Evolutionary conservation across 2,329 filamentous ascomycete species (phyloP), one percentile per base, ranked within the genome.

Genomic region (Penicillium janthinellum): DNA sequence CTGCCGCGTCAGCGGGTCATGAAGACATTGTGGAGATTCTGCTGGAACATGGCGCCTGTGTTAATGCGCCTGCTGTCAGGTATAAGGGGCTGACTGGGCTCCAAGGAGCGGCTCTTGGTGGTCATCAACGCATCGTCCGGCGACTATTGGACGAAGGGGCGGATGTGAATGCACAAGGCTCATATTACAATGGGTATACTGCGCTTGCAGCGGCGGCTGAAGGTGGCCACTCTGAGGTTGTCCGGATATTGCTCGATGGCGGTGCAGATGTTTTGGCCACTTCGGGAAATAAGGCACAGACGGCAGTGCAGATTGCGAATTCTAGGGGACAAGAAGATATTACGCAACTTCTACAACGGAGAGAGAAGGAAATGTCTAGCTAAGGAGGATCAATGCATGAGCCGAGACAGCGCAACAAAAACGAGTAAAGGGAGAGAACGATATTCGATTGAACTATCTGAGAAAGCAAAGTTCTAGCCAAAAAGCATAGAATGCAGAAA

Each of bases 111-210:
- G 53, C 42, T 34, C 17, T 38, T 3, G 12, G 22, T 3, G 53
- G 53, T 8, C 53, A 48, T 17, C 1, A 17, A 3, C 34, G n/a
- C 1, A 38, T 55, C 17, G 53, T 55, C 14, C 41, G 20, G 34
- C 34, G 25, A 47, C 15, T 48, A 34, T 31, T 55, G 5, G 41
- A 47, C 10, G 7, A 11, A 14, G 53, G 42, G n/a, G 53, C 53
- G 5, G 53, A 55, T 48, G 53, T 41, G 31, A 48, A 55, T 48
- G 31, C 53, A 1, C 22, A 39, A 31, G 53, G 53, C 12, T 15
- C 42, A 12, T 45, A 47, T 12, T 55, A 47, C 34, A 55, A 55
- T 6, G 53, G 42, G 15, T 55, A 55, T 55, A 55, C 53, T 5
- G 53, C 53, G 12, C 44, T 55, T n/a, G 39, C 53, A 5, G 53